These are phyloP conservation scores for Suaeda aralocaspica DNA, from an alignment of 148 eudicot genomes.

Conservation along the genomic window DNA sequence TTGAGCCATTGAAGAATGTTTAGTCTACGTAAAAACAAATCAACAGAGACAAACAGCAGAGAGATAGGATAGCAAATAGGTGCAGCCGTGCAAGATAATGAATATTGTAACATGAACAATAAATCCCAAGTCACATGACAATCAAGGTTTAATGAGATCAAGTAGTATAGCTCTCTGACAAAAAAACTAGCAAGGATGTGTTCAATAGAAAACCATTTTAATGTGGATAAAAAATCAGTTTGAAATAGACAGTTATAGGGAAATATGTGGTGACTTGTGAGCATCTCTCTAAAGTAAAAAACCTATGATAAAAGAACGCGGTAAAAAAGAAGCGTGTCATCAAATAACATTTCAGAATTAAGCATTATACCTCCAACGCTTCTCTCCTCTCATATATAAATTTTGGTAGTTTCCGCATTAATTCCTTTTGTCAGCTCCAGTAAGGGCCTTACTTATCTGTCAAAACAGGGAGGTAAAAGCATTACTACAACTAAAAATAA, in stretches of 20 bases:
- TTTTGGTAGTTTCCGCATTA: conserved; percentile 76
- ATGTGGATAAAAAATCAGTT: too few relatives aligned
- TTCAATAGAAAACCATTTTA: neutral
- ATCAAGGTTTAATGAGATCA: neutral
- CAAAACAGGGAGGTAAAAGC: neutral
- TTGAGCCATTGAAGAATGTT: neutral
- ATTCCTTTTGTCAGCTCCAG: conserved; percentile 78
- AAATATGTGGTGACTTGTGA: too few relatives aligned
- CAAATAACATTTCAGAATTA: too few relatives aligned
- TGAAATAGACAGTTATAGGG: too few relatives aligned
- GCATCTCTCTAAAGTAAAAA: too few relatives aligned
- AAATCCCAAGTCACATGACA: neutral
- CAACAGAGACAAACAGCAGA: neutral
- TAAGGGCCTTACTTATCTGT: conserved; percentile 80
- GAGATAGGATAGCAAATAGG: too few relatives aligned
- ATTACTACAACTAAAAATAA: too few relatives aligned
- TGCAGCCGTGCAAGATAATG: neutral
- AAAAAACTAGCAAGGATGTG: neutral
- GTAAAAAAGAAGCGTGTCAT: too few relatives aligned
- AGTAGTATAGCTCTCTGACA: neutral
- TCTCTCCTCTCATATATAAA: conserved; percentile 91
- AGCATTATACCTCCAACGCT: conserved; percentile 67
- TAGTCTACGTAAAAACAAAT: neutral
- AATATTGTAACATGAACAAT: neutral
- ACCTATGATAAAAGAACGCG: too few relatives aligned